Percentiles rank a stretch among this genome's conserved stretches.
These are phyloP conservation scores for Aspergillus glaucus DNA, from an alignment of 2,329 filamentous ascomycete genomes.

Conservation along the genomic window DNA sequence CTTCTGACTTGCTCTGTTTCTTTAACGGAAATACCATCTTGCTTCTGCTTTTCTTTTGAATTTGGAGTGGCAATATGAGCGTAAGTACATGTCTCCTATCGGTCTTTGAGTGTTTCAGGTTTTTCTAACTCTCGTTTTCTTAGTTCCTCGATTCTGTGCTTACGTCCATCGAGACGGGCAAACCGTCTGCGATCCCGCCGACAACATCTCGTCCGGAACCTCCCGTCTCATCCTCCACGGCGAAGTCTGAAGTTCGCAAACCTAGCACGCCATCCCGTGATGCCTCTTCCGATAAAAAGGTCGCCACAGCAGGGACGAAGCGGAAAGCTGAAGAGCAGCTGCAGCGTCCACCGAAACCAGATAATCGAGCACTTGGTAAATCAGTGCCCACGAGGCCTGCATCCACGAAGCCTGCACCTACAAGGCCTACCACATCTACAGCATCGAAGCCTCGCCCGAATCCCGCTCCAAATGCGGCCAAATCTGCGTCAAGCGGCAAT, in stretches of 20 bases:
- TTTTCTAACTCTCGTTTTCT: slow-evolving; percentile 14
- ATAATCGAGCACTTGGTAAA: slow-evolving; percentile 14
- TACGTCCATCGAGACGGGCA: slow-evolving; percentile 44
- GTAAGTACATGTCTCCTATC: slow-evolving; percentile 18
- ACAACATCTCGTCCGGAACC: slow-evolving; percentile 17
- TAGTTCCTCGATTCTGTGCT: slow-evolving; percentile 49
- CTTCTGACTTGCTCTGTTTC: slow-evolving; percentile 10
- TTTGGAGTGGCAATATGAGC: slow-evolving; percentile 29
- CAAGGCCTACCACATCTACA: slow-evolving; percentile 13
- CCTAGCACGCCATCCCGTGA: slow-evolving; percentile 11
- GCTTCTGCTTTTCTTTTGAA: background rate
- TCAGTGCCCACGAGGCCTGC: slow-evolving; percentile 11
- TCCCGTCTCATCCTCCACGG: slow-evolving; percentile 15
- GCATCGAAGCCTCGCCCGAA: slow-evolving; percentile 14
- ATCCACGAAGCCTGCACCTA: slow-evolving; percentile 2
- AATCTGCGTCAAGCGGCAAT: slow-evolving; percentile 14
- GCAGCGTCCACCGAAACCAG: slow-evolving; percentile 21
- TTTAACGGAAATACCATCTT: background rate
- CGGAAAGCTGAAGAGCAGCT: slow-evolving; percentile 40
- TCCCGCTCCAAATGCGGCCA: slow-evolving; percentile 11
- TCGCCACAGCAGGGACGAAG: slow-evolving; percentile 26
- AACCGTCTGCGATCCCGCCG: slow-evolving; percentile 24
- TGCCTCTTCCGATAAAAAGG: slow-evolving; percentile 11
- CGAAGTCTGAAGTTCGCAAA: slow-evolving; percentile 19
- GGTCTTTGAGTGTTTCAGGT: background rate